A percentile compares a stretch with the other conserved stretches of the same genome.
phyloP scores from a whole-genome alignment of 1,139 yeast genomes.

The Williopsis jadinii region DNA sequence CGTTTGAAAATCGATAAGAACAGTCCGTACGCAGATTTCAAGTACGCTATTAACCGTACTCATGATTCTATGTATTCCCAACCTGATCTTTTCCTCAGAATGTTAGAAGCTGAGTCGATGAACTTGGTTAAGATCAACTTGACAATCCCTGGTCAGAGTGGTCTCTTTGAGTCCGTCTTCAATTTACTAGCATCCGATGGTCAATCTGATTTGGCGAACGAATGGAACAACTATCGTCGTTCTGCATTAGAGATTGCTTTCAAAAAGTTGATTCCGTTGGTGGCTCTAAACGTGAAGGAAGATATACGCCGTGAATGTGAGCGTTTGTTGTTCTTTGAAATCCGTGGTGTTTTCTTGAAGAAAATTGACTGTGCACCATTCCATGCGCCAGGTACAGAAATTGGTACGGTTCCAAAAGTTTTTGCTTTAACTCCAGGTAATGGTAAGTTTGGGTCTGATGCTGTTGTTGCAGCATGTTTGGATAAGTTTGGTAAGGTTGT shows the following conservation, averaged over 20 bases:
- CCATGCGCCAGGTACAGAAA: constrained; percentile 64
- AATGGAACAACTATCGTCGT: constrained; percentile 80
- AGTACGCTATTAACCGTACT: constrained; percentile 79
- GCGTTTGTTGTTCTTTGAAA: constrained; percentile 58
- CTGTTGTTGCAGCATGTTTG: constrained; percentile 74
- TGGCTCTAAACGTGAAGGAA: constrained; percentile 76
- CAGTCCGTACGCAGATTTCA: constrained; percentile 82
- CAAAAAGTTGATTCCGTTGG: constrained; percentile 58
- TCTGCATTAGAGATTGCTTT: constrained; percentile 61
- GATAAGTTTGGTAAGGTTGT: constrained; percentile 77
- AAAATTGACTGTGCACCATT: constrained; percentile 91
- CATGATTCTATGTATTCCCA: constrained; percentile 63
- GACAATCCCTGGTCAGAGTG: constrained; percentile 33
- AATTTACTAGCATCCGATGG: constrained; percentile 55
- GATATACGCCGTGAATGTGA: constrained; percentile 75
- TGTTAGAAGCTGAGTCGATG: constrained; percentile 83
- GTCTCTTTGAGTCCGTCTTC: constrained; percentile 41
- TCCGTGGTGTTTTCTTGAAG: constrained; percentile 60
- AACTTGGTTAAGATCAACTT: constrained; percentile 44
- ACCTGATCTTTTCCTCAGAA: constrained; percentile 80
- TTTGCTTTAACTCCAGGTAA: constrained; percentile 80
- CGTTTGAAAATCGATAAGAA: constrained; percentile 69
- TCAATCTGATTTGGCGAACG: constrained; percentile 53
- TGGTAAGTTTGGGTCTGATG: constrained; percentile 75
- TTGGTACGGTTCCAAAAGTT: constrained; percentile 81